Percentiles rank a stretch among this genome's conserved stretches.
Conservation (phyloP, 768 basidiomycete species). For the Termitomyces heimii region DNA sequence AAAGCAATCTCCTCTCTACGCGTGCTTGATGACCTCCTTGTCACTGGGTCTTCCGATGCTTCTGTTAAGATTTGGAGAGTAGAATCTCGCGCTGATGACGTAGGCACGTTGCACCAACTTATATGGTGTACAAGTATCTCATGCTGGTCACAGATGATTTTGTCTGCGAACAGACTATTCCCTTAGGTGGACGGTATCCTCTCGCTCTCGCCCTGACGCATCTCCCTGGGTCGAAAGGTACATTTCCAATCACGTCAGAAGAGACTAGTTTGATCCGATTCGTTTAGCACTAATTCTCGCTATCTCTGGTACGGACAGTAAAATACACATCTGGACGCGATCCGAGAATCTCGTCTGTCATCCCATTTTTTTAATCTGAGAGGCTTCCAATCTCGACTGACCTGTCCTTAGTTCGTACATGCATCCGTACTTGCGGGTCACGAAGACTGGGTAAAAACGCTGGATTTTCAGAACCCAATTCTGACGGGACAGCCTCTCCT, state of each 20-base stretch:
- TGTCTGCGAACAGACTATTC: constrained; percentile 50
- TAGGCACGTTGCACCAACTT: constrained; percentile 19
- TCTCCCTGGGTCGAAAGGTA: constrained; percentile 70
- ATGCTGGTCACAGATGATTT: constrained; percentile 24
- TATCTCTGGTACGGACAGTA: constrained; percentile 74
- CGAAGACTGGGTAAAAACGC: constrained; percentile 90
- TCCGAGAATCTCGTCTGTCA: constrained; percentile 48
- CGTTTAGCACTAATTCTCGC: constrained; percentile 62
- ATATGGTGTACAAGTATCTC: constrained; percentile 6
- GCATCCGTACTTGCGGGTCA: constrained; percentile 71
- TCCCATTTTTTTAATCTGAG: background rate
- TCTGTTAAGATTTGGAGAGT: constrained; percentile 71
- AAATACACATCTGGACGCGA: constrained; percentile 72
- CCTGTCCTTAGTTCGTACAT: constrained; percentile 44
- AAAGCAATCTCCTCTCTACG: constrained; percentile 68
- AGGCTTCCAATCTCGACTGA: background rate
- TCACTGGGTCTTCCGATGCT: constrained; percentile 83
- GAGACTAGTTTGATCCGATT: background rate
- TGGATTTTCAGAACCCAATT: constrained; percentile 52
- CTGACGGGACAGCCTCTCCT: constrained; percentile 42
- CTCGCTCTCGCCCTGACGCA: constrained; percentile 57
- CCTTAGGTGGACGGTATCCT: constrained; percentile 66
- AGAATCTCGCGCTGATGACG: constrained; percentile 18
- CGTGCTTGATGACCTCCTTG: constrained; percentile 39
- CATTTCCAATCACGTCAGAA: background rate